These are phyloP conservation scores for Colletotrichum sp. DNA, from an alignment of 2,329 filamentous ascomycete genomes.

Conservation along the genomic window DNA sequence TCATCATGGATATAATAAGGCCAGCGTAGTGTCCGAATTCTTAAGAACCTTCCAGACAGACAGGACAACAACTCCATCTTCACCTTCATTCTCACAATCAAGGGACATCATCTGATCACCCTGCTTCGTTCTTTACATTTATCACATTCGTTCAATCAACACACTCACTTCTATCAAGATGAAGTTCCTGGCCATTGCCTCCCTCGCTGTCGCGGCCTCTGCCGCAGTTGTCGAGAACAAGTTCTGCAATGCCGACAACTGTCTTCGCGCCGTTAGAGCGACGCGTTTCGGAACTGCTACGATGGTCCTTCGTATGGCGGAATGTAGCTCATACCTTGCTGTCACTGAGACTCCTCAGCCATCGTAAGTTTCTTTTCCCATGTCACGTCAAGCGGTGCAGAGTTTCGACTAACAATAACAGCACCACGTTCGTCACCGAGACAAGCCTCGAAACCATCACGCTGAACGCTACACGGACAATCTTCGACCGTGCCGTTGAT, in stretches of 20 bases:
- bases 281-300: slow-evolving; percentile 36
- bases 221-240: slow-evolving; percentile 34
- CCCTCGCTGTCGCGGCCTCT: slow-evolving; percentile 37
- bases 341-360: slow-evolving; percentile 43
- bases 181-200: slow-evolving; percentile 42
- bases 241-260: slow-evolving; percentile 47
- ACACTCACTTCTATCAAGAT: slow-evolving; percentile 30
- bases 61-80: neutral
- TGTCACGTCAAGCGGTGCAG: neutral
- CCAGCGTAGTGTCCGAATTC: neutral
- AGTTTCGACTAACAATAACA: neutral
- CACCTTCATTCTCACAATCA: neutral
- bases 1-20: neutral
- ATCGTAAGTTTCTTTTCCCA: slow-evolving; percentile 33
- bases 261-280: slow-evolving; percentile 49
- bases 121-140: neutral
- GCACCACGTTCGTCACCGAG: slow-evolving; percentile 14
- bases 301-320: slow-evolving; percentile 37
- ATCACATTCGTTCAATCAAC: neutral
- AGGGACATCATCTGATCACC: neutral
- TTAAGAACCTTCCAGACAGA: neutral
- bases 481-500: slow-evolving; percentile 29
- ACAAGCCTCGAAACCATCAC: neutral
- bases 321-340: slow-evolving; percentile 44
- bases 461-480: neutral